Evolutionary conservation across 1,284 basidiomycete genomes (phyloP), one percentile per base, ranked within the genome.

Genomic region (Vanrija pseudolonga): DNA sequence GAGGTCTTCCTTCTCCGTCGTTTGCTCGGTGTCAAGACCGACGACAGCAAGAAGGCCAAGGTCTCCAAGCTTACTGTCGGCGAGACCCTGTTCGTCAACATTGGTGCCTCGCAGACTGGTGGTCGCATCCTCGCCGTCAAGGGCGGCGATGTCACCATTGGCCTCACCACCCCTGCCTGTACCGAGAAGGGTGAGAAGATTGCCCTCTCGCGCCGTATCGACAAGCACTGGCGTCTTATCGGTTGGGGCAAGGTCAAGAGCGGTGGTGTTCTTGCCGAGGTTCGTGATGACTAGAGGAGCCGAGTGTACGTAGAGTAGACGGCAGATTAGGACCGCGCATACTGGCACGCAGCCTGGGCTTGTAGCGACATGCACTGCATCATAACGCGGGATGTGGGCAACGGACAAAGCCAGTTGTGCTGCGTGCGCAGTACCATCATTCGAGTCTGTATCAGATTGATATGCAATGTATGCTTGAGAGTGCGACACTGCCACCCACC

Each of bases 31-130:
- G 96, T 98, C 64, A 94, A 95, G 77, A 92, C 90, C 24, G 94
- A 97, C 76, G 95, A 97, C 79, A 95, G 94, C 80, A 98, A 98
- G 77, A 90, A 95, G 76, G 96, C 95, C 46, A 98, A 79, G 72
- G 92, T 94, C 24, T 82, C 89, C 51, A 98, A 97, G 77, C 82
- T 98, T 46, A 83, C 86, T 52, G 96, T 96, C 78, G 89, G 89
- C 74, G 95, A 98, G 78, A 84, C 97, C 4, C 80, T 98, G 18
- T 83, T 94, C 55, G 90, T 94, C 80, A 94, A 95, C 79, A 94
- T 95, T 60, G 90, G 91, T 19, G 93, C 90, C 22, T 95, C 90
- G 4, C 95, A 92, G 20, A 93, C 90, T 3, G 93, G 93, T 62
- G 93, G 93, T 39, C 86, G 91, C 49, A 91, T 97, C 18, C 78